Conservation (phyloP, 2,329 filamentous ascomycete genomes). For the Diaporthe sp. region DNA sequence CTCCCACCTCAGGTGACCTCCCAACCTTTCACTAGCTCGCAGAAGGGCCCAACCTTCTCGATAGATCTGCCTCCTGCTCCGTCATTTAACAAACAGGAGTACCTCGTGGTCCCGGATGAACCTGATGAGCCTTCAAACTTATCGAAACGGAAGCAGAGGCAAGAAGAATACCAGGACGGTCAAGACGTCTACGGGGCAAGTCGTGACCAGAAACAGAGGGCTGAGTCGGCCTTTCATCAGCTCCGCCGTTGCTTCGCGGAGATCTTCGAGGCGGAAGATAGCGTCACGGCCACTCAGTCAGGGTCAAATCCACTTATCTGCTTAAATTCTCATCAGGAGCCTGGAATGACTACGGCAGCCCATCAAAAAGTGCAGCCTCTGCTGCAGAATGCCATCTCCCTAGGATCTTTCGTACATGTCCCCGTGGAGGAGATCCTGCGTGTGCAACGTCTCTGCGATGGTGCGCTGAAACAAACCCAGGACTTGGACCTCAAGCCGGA, state of each 20-base stretch:
- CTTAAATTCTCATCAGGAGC: conserved; percentile 69
- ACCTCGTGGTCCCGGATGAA: conserved; percentile 60
- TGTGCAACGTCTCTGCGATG: conserved; percentile 84
- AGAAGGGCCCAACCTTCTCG: conserved; percentile 50
- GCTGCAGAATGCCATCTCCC: conserved; percentile 78
- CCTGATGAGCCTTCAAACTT: conserved; percentile 61
- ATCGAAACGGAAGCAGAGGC: conserved; percentile 67
- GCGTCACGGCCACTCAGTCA: conserved; percentile 68
- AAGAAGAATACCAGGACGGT: conserved; percentile 61
- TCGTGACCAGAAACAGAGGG: conserved; percentile 85
- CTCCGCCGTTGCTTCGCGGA: conserved; percentile 78
- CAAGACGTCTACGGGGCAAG: conserved; percentile 71
- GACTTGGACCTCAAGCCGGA: conserved; percentile 77
- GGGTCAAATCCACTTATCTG: conserved; percentile 67
- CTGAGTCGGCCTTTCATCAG: conserved; percentile 78
- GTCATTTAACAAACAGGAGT: conserved; percentile 66
- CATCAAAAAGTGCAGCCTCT: conserved; percentile 81
- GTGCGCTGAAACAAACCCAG: conserved; percentile 76
- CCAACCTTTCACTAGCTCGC: conserved; percentile 38
- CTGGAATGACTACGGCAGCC: conserved; percentile 73
- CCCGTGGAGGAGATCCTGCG: conserved; percentile 81
- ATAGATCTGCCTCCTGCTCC: conserved; percentile 60
- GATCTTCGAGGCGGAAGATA: conserved; percentile 83
- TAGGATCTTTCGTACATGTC: conserved; percentile 77
- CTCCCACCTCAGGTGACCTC: conserved; percentile 15